A percentile compares a stretch with the other conserved stretches of the same genome.
Evolutionary conservation across 768 basidiomycete genomes (phyloP).

Genomic region (Naganishia kalamii): DNA sequence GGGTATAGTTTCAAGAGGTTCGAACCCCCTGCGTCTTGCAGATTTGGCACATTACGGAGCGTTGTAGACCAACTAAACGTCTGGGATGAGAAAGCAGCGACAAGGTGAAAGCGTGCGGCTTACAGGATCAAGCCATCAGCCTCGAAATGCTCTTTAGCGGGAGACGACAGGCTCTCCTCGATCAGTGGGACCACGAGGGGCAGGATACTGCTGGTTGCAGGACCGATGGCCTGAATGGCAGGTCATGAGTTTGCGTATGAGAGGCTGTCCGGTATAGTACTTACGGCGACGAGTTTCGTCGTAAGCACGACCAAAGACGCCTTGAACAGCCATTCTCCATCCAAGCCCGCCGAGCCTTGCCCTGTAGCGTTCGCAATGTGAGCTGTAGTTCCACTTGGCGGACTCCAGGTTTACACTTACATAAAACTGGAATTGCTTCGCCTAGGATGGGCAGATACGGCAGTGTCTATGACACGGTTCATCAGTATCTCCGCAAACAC

Average conservation of each 20-base stretch:
- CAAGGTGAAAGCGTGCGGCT: constrained; percentile 4
- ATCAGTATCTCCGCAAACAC: neutral
- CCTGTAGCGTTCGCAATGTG: constrained; percentile 20
- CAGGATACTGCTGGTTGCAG: constrained; percentile 24
- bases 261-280: neutral
- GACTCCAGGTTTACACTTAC: constrained; percentile 24
- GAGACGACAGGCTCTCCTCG: constrained; percentile 41
- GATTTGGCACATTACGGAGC: constrained; percentile 36
- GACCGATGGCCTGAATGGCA: constrained; percentile 1
- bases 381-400: neutral
- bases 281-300: constrained; percentile 36
- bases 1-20: constrained; percentile 39
- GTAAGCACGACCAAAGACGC: constrained; percentile 42
- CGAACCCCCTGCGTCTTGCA: constrained; percentile 28
- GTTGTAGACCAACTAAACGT: constrained; percentile 39
- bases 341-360: constrained; percentile 37
- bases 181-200: constrained; percentile 44
- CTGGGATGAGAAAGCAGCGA: neutral
- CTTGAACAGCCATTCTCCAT: constrained; percentile 47
- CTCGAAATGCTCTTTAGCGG: constrained; percentile 45
- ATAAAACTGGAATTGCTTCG: constrained; percentile 40
- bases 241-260: neutral
- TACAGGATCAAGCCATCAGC: constrained; percentile 42
- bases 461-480: constrained; percentile 29
- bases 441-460: constrained; percentile 36